These are phyloP conservation scores for Thyridium curvatum DNA, from an alignment of 2,329 filamentous ascomycete species.

Conservation along the genomic window DNA sequence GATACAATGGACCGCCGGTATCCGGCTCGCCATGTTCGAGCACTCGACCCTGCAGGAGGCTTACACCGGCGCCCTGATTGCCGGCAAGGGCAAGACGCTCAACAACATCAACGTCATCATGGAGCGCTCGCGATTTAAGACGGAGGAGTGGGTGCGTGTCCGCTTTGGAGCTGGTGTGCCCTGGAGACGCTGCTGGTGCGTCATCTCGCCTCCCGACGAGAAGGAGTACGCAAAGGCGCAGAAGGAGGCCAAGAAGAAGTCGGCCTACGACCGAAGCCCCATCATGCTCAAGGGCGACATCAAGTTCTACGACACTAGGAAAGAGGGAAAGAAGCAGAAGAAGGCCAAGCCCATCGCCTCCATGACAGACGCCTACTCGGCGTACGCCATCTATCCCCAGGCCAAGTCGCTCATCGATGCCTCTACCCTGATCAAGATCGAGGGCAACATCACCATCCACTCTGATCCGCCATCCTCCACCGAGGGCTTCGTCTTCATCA, in stretches of 20 bases:
- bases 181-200: slow-evolving; percentile 96
- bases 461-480: slow-evolving; percentile 68
- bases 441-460: slow-evolving; percentile 85
- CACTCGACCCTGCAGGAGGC: slow-evolving; percentile 90
- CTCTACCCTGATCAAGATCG: slow-evolving; percentile 88
- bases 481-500: slow-evolving; percentile 95
- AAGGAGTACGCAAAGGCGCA: slow-evolving; percentile 82
- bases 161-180: slow-evolving; percentile 93
- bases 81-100: slow-evolving; percentile 81
- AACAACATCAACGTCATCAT: slow-evolving; percentile 91
- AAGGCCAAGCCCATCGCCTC: slow-evolving; percentile 87
- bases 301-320: slow-evolving; percentile 84
- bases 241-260: slow-evolving; percentile 76
- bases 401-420: slow-evolving; percentile 90
- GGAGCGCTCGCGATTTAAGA: slow-evolving; percentile 68
- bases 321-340: slow-evolving; percentile 76
- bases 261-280: slow-evolving; percentile 72
- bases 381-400: slow-evolving; percentile 93
- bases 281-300: slow-evolving; percentile 72
- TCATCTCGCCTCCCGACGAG: slow-evolving; percentile 86
- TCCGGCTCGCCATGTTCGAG: slow-evolving; percentile 90
- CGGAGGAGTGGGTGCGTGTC: slow-evolving; percentile 92
- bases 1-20: slow-evolving; percentile 92
- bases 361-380: slow-evolving; percentile 83
- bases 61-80: slow-evolving; percentile 92